Evolutionary conservation across 495 filamentous ascomycete genomes (phyloP), one percentile per base, ranked within the genome.

Genomic region (Aspergillus homomorphus): DNA sequence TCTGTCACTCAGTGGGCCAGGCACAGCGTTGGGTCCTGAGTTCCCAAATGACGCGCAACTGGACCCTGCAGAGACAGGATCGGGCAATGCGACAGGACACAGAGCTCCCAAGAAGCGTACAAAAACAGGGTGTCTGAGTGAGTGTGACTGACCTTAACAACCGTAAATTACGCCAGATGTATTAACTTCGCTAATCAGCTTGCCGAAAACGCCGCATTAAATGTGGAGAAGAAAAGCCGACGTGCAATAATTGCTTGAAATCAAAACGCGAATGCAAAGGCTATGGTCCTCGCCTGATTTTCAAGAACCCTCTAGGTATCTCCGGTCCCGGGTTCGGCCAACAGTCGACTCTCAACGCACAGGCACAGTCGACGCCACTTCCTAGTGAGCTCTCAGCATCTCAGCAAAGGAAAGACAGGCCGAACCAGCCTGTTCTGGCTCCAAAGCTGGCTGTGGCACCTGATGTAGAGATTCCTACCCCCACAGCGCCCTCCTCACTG

Each of bases 131-230:
- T 98, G 94, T 72, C 78, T 98, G 58, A 98, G 90, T 94, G 82
- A 68, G 89, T 83, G 46, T 4, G 20, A 2, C 24, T 15, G 19
- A 28, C n/a, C 24, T n/a, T 44, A 22, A 24, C 21, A 10, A 43
- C 51, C 5, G 14, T 51, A 28, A 38, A 38, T 38, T 12, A 38
- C 33, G 33, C 14, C 45, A 19, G 41, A 21, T 24, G 18, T 41
- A 55, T 54, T 58, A 19, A 58, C 55, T 4, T 19, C 30, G 15
- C 57, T 15, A 45, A 24, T 55, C 65, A 95, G 90, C 94, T 52
- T 98, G 94, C 78, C 88, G 94, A 52, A 92, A 88, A 73, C 86
- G 94, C 19, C 89, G 94, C 50, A 98, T 98, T 70, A 98, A 98
- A 74, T 98, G 94, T 69, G 94, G 93, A 51, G 94, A 98, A 69